These are phyloP conservation scores for Epipyxis sp. DNA, from an alignment of 108 stramenopile genomes.

Conservation along the genomic window DNA sequence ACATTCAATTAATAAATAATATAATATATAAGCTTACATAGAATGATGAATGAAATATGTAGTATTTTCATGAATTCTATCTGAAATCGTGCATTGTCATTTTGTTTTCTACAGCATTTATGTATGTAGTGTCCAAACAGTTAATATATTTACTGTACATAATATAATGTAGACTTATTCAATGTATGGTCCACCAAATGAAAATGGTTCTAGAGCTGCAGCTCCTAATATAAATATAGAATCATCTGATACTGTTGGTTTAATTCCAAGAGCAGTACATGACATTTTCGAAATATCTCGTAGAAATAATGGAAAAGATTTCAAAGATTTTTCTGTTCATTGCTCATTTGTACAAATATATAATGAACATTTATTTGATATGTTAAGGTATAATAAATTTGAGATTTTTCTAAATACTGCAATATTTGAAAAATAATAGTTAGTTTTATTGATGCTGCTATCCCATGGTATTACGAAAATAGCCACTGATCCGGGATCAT, in stretches of 20 bases:
- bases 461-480: no score
- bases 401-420: not conserved
- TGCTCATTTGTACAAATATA: slow-evolving; percentile 85
- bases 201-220: slow-evolving; percentile 14
- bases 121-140: no score
- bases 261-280: slow-evolving; percentile 51
- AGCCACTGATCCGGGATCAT: no score
- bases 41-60: no score
- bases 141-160: not conserved
- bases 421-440: no score
- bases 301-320: not conserved
- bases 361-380: slow-evolving; percentile 64
- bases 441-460: no score
- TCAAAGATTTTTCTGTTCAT: slow-evolving; percentile 54
- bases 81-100: no score
- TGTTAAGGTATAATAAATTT: slow-evolving; percentile 6
- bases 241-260: slow-evolving; percentile 61
- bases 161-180: slow-evolving; percentile 46
- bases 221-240: no score
- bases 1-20: no score
- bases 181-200: slow-evolving; percentile 51
- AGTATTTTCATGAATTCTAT: no score
- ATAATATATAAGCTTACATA: no score
- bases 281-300: slow-evolving; percentile 30
- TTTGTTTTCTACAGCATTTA: no score